A percentile compares a stretch with the other conserved stretches of the same genome.
Conservation (phyloP, 2,329 filamentous ascomycete genomes). For the Penicillium sp. region DNA sequence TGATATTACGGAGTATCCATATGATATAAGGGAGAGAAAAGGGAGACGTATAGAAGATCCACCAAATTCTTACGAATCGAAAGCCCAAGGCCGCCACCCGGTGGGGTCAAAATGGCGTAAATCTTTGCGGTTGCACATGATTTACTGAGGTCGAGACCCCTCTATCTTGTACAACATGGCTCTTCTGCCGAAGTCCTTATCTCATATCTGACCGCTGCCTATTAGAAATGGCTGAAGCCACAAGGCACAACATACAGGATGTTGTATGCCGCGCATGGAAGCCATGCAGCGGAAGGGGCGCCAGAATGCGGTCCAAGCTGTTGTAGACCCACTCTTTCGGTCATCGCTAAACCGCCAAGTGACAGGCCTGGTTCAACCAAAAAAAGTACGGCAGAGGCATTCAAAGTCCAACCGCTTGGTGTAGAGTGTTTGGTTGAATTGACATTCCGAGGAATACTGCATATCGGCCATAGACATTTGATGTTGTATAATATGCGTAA, state of each 20-base stretch:
- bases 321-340: neutral
- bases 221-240: neutral
- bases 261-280: neutral
- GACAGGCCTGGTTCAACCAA: too few species aligned
- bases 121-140: slow-evolving; percentile 2
- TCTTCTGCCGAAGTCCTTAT: neutral
- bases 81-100: slow-evolving; percentile 9
- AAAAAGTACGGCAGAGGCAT: too few species aligned
- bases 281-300: neutral
- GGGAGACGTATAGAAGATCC: too few species aligned
- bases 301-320: neutral
- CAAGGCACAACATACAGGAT: too few species aligned
- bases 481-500: too few species aligned
- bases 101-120: slow-evolving; percentile 5
- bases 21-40: neutral
- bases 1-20: neutral
- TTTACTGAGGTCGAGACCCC: neutral
- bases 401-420: neutral
- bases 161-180: neutral
- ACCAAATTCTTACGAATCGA: slow-evolving; percentile 15
- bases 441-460: too few species aligned
- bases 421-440: neutral
- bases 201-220: neutral
- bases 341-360: too few species aligned
- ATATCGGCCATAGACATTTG: too few species aligned